A percentile compares a stretch with the other conserved stretches of the same genome.
Evolutionary conservation across 192 early-diverging fungal species (phyloP).

Genomic region (Dispira parvispora): DNA sequence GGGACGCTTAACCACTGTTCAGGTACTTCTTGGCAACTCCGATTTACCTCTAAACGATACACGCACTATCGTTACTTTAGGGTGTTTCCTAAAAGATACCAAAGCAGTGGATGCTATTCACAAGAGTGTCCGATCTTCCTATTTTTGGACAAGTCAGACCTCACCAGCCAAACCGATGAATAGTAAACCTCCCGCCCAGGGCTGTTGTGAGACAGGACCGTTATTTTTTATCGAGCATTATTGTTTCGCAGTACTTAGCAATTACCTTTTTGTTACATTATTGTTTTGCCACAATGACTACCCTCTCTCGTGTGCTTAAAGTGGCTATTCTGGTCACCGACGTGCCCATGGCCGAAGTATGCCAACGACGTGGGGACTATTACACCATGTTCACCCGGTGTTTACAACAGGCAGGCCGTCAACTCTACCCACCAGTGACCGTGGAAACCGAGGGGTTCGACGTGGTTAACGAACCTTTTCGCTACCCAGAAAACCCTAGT

Average conservation of each 20-base stretch:
- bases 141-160: too few relatives aligned
- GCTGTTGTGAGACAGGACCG: not conserved
- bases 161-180: too few relatives aligned
- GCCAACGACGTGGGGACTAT: conserved; percentile 29
- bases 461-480: conserved; percentile 24
- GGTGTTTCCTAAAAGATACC: too few relatives aligned
- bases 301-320: conserved; percentile 12
- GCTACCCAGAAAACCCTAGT: conserved; percentile 16
- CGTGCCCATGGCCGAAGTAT: conserved; percentile 25
- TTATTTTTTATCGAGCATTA: not conserved
- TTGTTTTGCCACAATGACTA: not conserved
- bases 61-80: too few relatives aligned
- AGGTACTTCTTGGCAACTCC: too few relatives aligned
- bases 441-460: conserved; percentile 20
- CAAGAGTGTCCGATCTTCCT: too few relatives aligned
- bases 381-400: conserved; percentile 18
- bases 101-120: not conserved
- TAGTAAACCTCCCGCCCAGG: too few relatives aligned
- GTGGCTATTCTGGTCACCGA: conserved; percentile 32
- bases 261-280: too few relatives aligned
- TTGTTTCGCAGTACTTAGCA: too few relatives aligned
- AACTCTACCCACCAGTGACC: conserved; percentile 10
- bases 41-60: too few relatives aligned
- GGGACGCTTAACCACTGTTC: too few relatives aligned
- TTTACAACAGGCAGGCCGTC: conserved; percentile 18